These are phyloP conservation scores for Wickerhamiella brachini DNA, from an alignment of 805 yeast genomes.

Conservation along the genomic window DNA sequence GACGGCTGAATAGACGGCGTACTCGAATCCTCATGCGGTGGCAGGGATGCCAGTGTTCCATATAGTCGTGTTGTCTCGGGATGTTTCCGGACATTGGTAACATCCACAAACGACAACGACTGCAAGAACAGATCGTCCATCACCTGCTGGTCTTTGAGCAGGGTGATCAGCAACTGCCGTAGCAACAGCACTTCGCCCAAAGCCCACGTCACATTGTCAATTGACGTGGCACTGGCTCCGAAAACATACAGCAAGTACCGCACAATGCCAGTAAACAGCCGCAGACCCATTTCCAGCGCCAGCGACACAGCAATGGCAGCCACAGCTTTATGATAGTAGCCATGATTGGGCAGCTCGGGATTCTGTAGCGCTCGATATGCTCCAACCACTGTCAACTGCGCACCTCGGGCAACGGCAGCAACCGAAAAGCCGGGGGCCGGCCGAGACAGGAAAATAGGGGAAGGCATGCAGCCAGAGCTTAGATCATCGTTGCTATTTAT, in stretches of 20 bases:
- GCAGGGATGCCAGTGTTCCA: conserved; percentile 6
- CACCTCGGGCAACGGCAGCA: conserved; percentile 37
- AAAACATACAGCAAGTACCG: conserved; percentile 17
- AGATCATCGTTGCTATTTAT: conserved; percentile 1
- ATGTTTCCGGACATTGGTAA: conserved; percentile 27
- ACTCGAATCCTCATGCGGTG: neutral
- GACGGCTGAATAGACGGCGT: neutral
- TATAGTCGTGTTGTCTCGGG: conserved; percentile 24
- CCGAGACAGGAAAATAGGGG: conserved; percentile 43
- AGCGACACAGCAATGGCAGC: conserved; percentile 28
- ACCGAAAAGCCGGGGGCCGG: conserved; percentile 43
- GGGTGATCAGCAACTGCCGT: conserved; percentile 27
- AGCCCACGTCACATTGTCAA: conserved; percentile 16
- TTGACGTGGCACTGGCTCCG: conserved; percentile 4
- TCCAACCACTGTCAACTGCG: conserved; percentile 40
- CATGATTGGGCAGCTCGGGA: conserved; percentile 27
- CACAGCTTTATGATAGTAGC: conserved; percentile 27
- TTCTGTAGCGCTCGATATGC: conserved; percentile 34
- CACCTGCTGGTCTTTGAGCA: conserved; percentile 11
- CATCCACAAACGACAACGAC: conserved; percentile 30
- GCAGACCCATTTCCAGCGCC: conserved; percentile 25
- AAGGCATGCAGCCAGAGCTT: conserved; percentile 31
- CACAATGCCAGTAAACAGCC: conserved; percentile 20
- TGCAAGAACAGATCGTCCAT: conserved; percentile 28
- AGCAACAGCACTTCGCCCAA: conserved; percentile 28